A percentile compares a stretch with the other conserved stretches of the same genome.
Conservation (phyloP, 2,329 filamentous ascomycete species). For the Daldinia sp. region DNA sequence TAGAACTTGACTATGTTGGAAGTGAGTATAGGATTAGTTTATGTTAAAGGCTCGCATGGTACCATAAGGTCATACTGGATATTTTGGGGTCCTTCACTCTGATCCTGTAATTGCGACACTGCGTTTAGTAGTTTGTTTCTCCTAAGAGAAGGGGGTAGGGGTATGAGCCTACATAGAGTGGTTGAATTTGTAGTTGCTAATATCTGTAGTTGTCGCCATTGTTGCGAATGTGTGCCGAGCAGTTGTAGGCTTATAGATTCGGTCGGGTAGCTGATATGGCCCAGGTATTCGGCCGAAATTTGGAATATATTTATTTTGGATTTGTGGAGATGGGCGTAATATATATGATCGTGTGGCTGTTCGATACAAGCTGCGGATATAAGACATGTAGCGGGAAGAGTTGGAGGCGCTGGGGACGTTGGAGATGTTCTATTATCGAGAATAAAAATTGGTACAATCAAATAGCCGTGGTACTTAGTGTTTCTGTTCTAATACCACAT, state of each 20-base stretch:
- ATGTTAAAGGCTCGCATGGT: neutral
- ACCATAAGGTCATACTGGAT: constrained; percentile 60
- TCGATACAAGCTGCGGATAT: constrained; percentile 41
- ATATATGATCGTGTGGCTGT: constrained; percentile 42
- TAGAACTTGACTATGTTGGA: constrained; percentile 80
- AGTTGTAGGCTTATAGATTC: constrained; percentile 13
- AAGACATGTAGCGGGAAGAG: constrained; percentile 41
- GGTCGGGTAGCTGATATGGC: neutral
- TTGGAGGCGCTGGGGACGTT: too few relatives aligned
- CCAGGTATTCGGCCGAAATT: neutral
- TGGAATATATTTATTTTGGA: constrained; percentile 15
- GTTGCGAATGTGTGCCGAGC: constrained; percentile 50
- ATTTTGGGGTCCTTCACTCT: constrained; percentile 93
- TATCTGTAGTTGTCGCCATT: constrained; percentile 76
- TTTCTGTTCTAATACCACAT: neutral
- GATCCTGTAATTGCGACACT: constrained; percentile 64
- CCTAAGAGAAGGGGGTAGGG: neutral
- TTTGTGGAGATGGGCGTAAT: constrained; percentile 38
- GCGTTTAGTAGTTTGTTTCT: constrained; percentile 18
- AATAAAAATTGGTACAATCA: neutral
- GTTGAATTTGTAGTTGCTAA: constrained; percentile 82
- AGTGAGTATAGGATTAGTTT: neutral
- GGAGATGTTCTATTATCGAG: neutral
- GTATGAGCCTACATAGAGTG: constrained; percentile 76
- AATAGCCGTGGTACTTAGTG: neutral